Evolutionary conservation across 331 rosid species (phyloP).

Genomic region (Malus hybrid): DNA sequence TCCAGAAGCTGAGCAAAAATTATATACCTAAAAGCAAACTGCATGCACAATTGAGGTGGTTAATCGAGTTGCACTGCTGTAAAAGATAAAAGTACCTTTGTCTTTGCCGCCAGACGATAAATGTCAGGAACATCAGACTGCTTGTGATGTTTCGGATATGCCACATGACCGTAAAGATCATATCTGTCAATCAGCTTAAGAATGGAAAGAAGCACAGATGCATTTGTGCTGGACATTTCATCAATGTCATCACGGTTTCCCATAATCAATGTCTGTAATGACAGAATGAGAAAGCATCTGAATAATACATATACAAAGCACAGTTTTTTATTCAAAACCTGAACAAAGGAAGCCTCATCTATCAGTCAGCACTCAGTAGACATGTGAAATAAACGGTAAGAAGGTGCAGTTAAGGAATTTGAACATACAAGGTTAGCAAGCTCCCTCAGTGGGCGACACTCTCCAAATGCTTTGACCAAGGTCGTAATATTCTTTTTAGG

Average conservation of each 20-base stretch:
- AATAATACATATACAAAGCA: not conserved
- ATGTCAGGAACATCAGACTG: slow-evolving; percentile 53
- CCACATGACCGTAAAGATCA: slow-evolving; percentile 53
- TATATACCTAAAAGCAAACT: not conserved
- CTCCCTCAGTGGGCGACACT: slow-evolving; percentile 51
- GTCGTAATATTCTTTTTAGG: slow-evolving; percentile 50
- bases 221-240: slow-evolving; percentile 47
- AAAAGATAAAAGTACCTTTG: slow-evolving; percentile 26
- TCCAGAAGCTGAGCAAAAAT: not conserved
- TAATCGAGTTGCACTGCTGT: not conserved
- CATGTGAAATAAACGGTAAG: not conserved
- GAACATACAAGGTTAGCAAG: slow-evolving; percentile 45
- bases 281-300: not conserved
- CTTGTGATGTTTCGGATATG: slow-evolving; percentile 53
- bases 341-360: not conserved
- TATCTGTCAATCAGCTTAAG: slow-evolving; percentile 49
- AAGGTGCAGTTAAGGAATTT: slow-evolving; percentile 1
- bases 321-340: not conserved
- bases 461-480: slow-evolving; percentile 56
- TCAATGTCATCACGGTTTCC: slow-evolving; percentile 58
- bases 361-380: not conserved
- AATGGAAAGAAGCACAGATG: slow-evolving; percentile 45
- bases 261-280: slow-evolving; percentile 43
- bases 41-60: not conserved
- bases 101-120: slow-evolving; percentile 53